Percentiles rank a stretch among this genome's conserved stretches.
Conservation (phyloP, 345 rosid genomes). For the Chamaenerion angustifolium region DNA sequence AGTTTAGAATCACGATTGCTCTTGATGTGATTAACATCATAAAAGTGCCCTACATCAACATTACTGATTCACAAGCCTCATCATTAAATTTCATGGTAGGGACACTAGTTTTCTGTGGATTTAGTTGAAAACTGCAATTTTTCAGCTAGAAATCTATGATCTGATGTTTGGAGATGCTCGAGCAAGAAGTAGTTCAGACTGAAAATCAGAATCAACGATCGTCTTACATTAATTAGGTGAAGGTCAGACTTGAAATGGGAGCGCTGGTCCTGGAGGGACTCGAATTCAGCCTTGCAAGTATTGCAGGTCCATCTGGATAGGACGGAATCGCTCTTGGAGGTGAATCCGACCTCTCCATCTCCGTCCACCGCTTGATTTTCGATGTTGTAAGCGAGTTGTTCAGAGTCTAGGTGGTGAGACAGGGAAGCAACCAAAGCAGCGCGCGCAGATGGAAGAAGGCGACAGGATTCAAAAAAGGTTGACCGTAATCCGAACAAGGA, state of each 20-base stretch:
- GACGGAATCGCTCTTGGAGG: slow-evolving; percentile 14
- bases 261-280: slow-evolving; percentile 78
- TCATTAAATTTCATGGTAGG: too few species aligned
- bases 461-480: slow-evolving; percentile 51
- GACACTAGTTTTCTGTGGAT: too few species aligned
- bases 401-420: slow-evolving; percentile 11
- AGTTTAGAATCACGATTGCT: too few species aligned
- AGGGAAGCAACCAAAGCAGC: slow-evolving; percentile 12
- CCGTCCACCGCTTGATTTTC: slow-evolving; percentile 10
- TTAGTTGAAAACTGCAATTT: too few species aligned
- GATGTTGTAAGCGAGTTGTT: slow-evolving; percentile 10
- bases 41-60: too few species aligned
- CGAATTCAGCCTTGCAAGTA: slow-evolving; percentile 70
- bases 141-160: too few species aligned
- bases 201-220: background rate
- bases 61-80: too few species aligned
- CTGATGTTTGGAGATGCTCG: too few species aligned
- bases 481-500: slow-evolving; percentile 51
- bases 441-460: slow-evolving; percentile 34
- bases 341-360: slow-evolving; percentile 17
- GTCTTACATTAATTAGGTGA: slow-evolving; percentile 73
- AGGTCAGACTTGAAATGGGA: slow-evolving; percentile 79
- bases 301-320: slow-evolving; percentile 78
- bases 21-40: too few species aligned
- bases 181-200: background rate